phyloP scores from a whole-genome alignment of 1,284 basidiomycete species.

The Ustilago nuda region DNA sequence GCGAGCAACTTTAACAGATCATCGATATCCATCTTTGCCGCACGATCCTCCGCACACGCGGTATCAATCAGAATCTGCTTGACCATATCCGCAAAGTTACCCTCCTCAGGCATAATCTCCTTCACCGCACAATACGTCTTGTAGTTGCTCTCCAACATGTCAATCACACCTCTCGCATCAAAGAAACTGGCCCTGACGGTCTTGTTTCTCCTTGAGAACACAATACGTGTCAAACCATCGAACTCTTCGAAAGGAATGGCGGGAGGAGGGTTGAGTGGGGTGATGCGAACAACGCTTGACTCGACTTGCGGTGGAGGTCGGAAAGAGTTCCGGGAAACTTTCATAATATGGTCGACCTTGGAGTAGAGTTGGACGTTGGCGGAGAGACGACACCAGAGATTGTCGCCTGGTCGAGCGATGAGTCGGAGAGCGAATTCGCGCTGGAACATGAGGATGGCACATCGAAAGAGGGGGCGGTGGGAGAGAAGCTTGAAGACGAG shows the following conservation, averaged over 20 bases:
- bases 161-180: slow-evolving; percentile 89
- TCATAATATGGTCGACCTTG: slow-evolving; percentile 95
- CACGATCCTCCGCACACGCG: slow-evolving; percentile 78
- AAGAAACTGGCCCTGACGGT: slow-evolving; percentile 83
- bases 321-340: slow-evolving; percentile 96
- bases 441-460: slow-evolving; percentile 99
- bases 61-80: slow-evolving; percentile 80
- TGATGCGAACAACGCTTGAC: slow-evolving; percentile 88
- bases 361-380: slow-evolving; percentile 97
- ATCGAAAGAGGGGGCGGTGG: slow-evolving; percentile 91
- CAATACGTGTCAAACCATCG: slow-evolving; percentile 89
- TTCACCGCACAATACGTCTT: slow-evolving; percentile 91
- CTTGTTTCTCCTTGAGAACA: slow-evolving; percentile 92
- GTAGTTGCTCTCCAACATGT: slow-evolving; percentile 94
- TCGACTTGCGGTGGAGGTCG: slow-evolving; percentile 95
- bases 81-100: slow-evolving; percentile 72
- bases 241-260: slow-evolving; percentile 97
- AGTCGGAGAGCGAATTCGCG: slow-evolving; percentile 95
- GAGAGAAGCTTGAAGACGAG: slow-evolving; percentile 96
- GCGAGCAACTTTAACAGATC: slow-evolving; percentile 81
- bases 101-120: slow-evolving; percentile 47
- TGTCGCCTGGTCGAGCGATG: slow-evolving; percentile 84
- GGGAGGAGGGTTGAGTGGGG: slow-evolving; percentile 92
- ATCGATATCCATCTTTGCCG: slow-evolving; percentile 85
- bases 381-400: slow-evolving; percentile 91